A percentile compares a stretch with the other conserved stretches of the same genome.
Conservation (phyloP, 805 yeast genomes). For the Nakazawaea anatomiae region DNA sequence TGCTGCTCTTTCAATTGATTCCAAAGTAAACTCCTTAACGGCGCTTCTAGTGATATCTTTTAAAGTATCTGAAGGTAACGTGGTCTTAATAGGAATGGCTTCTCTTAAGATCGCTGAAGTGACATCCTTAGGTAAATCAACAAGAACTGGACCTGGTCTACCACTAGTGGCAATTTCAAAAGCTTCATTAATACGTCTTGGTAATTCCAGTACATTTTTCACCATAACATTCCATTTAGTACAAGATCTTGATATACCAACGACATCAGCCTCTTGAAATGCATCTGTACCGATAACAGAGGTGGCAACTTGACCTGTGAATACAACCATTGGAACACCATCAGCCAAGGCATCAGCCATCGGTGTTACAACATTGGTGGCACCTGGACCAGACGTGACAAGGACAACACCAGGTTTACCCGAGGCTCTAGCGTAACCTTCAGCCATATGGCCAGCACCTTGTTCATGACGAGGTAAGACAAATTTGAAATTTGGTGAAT, state of each 20-base stretch:
- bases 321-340: slow-evolving; percentile 95
- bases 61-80: slow-evolving; percentile 71
- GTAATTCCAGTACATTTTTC: slow-evolving; percentile 87
- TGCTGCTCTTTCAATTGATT: slow-evolving; percentile 74
- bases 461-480: slow-evolving; percentile 96
- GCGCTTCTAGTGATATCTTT: slow-evolving; percentile 64
- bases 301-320: slow-evolving; percentile 96
- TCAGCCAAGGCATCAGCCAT: slow-evolving; percentile 97
- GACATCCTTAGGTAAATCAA: slow-evolving; percentile 96
- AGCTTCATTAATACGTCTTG: slow-evolving; percentile 94
- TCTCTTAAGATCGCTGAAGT: slow-evolving; percentile 85
- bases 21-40: slow-evolving; percentile 67
- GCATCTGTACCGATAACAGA: slow-evolving; percentile 96
- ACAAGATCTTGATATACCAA: slow-evolving; percentile 95
- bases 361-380: slow-evolving; percentile 97
- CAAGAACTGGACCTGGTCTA: slow-evolving; percentile 97
- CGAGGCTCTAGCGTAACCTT: slow-evolving; percentile 91
- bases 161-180: slow-evolving; percentile 95
- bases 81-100: slow-evolving; percentile 76
- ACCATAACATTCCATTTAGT: slow-evolving; percentile 99
- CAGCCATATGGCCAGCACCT: slow-evolving; percentile 99
- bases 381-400: slow-evolving; percentile 99
- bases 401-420: slow-evolving; percentile 98
- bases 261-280: slow-evolving; percentile 97
- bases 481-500: slow-evolving; percentile 83